These are phyloP conservation scores for Rostrohypoxylon terebratum DNA, from an alignment of 495 filamentous ascomycete species.

Conservation along the genomic window DNA sequence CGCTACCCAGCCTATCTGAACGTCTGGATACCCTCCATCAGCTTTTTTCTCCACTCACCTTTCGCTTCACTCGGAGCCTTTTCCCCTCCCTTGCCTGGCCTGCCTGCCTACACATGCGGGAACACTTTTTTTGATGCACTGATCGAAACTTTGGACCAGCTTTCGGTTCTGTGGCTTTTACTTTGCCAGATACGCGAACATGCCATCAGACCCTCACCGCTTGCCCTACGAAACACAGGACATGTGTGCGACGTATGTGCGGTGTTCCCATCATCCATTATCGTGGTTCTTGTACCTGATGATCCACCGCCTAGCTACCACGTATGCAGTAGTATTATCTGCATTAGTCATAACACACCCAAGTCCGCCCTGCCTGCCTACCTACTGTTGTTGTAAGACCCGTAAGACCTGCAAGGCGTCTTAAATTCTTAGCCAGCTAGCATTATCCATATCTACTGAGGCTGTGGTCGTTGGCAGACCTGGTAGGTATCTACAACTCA, in stretches of 20 bases:
- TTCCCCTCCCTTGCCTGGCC: conserved; percentile 30
- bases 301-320: conserved; percentile 44
- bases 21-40: conserved; percentile 22
- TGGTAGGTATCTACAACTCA: conserved; percentile 7
- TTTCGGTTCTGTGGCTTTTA: conserved; percentile 18
- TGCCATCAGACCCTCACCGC: conserved; percentile 36
- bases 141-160: conserved; percentile 28
- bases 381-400: conserved; percentile 36
- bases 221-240: conserved; percentile 37
- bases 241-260: conserved; percentile 26
- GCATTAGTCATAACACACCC: conserved; percentile 42
- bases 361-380: conserved; percentile 35
- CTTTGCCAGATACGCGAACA: conserved; percentile 38
- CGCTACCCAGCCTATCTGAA: not conserved
- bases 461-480: conserved; percentile 9
- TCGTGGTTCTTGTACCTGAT: conserved; percentile 49
- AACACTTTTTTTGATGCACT: conserved; percentile 23
- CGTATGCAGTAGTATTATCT: conserved; percentile 44
- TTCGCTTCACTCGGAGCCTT: conserved; percentile 31
- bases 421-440: conserved; percentile 1
- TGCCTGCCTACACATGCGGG: conserved; percentile 1
- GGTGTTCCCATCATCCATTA: conserved; percentile 40
- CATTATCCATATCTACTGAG: conserved; percentile 31
- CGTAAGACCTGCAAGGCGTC: conserved; percentile 18
- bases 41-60: conserved; percentile 36